Conservation (phyloP, 805 yeast species). For the Clavispora phyllophila region DNA sequence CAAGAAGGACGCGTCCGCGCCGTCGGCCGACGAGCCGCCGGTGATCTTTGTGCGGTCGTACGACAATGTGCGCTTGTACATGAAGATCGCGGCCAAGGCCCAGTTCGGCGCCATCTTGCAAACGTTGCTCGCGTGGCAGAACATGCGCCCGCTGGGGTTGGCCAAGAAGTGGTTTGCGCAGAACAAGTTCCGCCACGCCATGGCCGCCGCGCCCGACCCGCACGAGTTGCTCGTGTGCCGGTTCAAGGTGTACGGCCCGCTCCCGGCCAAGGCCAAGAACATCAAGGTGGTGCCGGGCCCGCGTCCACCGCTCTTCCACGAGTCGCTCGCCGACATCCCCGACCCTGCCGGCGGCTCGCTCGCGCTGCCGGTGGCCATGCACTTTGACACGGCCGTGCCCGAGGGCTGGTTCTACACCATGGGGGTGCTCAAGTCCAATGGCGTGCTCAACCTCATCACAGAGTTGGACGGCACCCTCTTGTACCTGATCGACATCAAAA, state of each 20-base stretch:
- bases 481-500: slow-evolving; percentile 52
- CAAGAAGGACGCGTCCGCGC: slow-evolving; percentile 3
- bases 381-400: slow-evolving; percentile 13
- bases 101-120: slow-evolving; percentile 42
- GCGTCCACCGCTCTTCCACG: slow-evolving; percentile 26
- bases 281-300: slow-evolving; percentile 34
- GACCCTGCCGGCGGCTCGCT: neutral
- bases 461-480: slow-evolving; percentile 61
- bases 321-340: neutral
- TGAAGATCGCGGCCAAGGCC: slow-evolving; percentile 29
- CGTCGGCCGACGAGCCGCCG: slow-evolving; percentile 25
- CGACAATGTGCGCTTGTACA: slow-evolving; percentile 34
- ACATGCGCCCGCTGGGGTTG: slow-evolving; percentile 46
- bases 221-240: slow-evolving; percentile 54
- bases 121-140: slow-evolving; percentile 52
- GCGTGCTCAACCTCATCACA: slow-evolving; percentile 52
- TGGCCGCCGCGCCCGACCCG: slow-evolving; percentile 16
- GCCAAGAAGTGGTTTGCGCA: slow-evolving; percentile 50
- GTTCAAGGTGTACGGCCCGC: slow-evolving; percentile 61
- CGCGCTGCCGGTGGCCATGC: slow-evolving; percentile 1
- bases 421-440: slow-evolving; percentile 65
- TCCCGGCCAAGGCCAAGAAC: slow-evolving; percentile 38
- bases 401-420: slow-evolving; percentile 72
- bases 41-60: slow-evolving; percentile 38
- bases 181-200: slow-evolving; percentile 26